Conservation (phyloP, 257 asterid genomes). For the Ehretia macrophylla region DNA sequence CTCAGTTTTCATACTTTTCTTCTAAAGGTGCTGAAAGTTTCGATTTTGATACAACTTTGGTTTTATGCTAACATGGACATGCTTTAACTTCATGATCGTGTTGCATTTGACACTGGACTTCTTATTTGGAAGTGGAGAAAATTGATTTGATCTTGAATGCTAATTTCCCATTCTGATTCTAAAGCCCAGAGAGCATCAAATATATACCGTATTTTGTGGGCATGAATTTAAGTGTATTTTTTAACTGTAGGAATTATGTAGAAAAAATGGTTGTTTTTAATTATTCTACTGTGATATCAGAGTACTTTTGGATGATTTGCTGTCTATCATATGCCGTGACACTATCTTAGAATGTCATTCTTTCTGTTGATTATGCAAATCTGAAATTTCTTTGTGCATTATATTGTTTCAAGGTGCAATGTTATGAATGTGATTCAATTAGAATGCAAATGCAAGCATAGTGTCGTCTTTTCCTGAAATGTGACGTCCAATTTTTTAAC, state of each 20-base stretch:
- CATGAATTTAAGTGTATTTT: background rate
- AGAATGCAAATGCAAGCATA: background rate
- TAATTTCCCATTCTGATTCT: background rate
- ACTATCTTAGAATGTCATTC: no score
- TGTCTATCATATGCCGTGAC: no score
- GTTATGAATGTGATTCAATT: background rate
- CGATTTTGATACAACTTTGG: background rate
- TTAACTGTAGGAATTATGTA: background rate
- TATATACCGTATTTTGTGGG: background rate
- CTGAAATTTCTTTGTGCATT: no score
- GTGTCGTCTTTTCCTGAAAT: no score
- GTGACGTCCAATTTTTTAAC: no score
- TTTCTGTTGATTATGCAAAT: no score
- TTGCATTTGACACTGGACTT: background rate
- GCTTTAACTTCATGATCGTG: no score
- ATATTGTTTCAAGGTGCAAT: background rate
- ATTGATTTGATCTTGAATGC: no score
- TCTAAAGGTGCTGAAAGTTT: conserved; percentile 28
- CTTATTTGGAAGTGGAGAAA: background rate
- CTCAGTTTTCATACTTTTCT: conserved; percentile 45
- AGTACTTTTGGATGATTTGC: no score
- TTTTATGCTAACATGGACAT: background rate
- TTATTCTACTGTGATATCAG: no score
- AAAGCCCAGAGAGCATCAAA: no score
- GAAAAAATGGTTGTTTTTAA: no score